phyloP scores from a whole-genome alignment of 1,284 basidiomycete genomes.

The Trichosporon sp. region DNA sequence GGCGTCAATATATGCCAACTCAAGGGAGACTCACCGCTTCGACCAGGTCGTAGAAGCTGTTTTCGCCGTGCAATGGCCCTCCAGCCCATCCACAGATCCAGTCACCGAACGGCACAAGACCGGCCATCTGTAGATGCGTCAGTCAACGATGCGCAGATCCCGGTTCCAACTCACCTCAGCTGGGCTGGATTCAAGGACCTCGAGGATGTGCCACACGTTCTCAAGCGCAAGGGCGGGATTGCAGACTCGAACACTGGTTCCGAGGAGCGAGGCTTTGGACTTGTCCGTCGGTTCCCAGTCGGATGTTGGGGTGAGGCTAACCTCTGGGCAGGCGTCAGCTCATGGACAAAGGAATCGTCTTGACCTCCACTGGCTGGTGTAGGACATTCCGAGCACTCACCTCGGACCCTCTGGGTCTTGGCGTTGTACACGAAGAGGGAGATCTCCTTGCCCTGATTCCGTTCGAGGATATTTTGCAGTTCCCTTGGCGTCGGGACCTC shows the following conservation, averaged over 20 bases:
- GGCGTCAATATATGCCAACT: neutral
- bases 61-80: conserved; percentile 85
- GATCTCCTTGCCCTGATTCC: conserved; percentile 77
- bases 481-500: conserved; percentile 68
- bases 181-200: conserved; percentile 92
- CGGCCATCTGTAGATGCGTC: conserved; percentile 46
- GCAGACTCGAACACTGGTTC: conserved; percentile 88
- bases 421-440: conserved; percentile 87
- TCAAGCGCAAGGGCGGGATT: conserved; percentile 83
- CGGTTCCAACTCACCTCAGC: conserved; percentile 65
- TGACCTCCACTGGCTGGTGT: neutral
- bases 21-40: conserved; percentile 67
- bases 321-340: conserved; percentile 62
- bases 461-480: conserved; percentile 79
- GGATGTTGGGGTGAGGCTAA: conserved; percentile 79
- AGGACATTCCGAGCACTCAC: conserved; percentile 59
- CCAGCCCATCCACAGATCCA: conserved; percentile 94
- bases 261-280: conserved; percentile 72
- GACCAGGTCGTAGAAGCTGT: conserved; percentile 94
- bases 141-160: neutral
- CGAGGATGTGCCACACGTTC: conserved; percentile 97
- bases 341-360: neutral
- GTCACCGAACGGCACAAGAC: conserved; percentile 83
- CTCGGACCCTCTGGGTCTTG: conserved; percentile 78
- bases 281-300: conserved; percentile 66